Evolutionary conservation across 139 green algal species (phyloP), one percentile per base, ranked within the genome.

Genomic region (Chlorella sp.): DNA sequence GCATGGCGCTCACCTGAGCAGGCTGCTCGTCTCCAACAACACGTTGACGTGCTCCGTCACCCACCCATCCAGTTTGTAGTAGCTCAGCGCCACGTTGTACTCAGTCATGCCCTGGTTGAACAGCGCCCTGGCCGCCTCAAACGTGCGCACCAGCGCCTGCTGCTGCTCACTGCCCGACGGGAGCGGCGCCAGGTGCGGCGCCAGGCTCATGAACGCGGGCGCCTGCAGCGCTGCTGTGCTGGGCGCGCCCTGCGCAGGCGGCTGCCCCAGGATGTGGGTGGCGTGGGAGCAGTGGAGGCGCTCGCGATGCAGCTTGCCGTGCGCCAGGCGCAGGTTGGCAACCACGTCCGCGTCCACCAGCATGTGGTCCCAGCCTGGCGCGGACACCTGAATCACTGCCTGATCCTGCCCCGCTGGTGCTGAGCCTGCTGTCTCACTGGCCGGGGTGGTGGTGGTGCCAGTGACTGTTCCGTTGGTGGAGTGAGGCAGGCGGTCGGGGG

Each of bases 1-100:
- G 42, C 27, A 30, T 26, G 10, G 1, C 31, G 24, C 49, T 35
- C 31, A 85, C 79, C 79, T 79, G 74, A 83, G 86, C 59, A 86
- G 30, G 68, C 86, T 86, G 76, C 75, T 82, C 31, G 84, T 72
- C 49, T 89, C 84, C 78, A 89, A 77, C 70, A 81, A 36, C 14
- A 80, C 80, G 59, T 78, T 66, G 1, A 79, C 77, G 69, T 89
- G 76, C 68, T 89, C 84, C 26, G 80, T 86, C 17, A 88, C 83
- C 73, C 75, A 85, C 27, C 83, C 83, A 65, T 88, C 83, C 59
- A 88, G 75, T 71, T 82, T 55, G 78, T 88, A 88, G 75, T 82
- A 82, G 31, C 69, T 62, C 62, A 86, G 62, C 0, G 83, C 80
- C 0, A 17, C 66, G 27, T 68, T 69, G 60, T 36, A 60, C 31